Evolutionary conservation across 2,329 filamentous ascomycete species (phyloP).

Genomic region (Myriangium duriaei): DNA sequence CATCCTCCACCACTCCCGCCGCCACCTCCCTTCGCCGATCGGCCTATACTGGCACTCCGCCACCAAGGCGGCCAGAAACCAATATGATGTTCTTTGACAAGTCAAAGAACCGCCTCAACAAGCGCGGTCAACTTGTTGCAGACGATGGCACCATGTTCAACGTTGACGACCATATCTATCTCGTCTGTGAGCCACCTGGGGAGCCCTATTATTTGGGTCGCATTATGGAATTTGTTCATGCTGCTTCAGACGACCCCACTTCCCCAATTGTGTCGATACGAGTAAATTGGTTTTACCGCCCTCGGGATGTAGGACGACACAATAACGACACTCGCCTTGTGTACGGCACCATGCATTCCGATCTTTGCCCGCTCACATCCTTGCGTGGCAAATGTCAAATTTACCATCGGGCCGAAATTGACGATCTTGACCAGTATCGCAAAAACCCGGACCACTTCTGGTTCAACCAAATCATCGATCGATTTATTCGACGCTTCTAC

Average conservation of each 20-base stretch:
- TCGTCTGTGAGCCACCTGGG: slow-evolving; percentile 92
- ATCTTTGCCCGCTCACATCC: slow-evolving; percentile 83
- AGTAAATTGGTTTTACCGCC: slow-evolving; percentile 97
- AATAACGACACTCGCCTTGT: slow-evolving; percentile 81
- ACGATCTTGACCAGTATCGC: slow-evolving; percentile 70
- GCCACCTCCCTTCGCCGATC: slow-evolving; percentile 16
- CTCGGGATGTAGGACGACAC: slow-evolving; percentile 88
- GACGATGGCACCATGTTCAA: slow-evolving; percentile 80
- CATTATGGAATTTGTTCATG: slow-evolving; percentile 94
- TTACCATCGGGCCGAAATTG: slow-evolving; percentile 74
- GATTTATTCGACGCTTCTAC: slow-evolving; percentile 96
- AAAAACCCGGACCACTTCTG: slow-evolving; percentile 81
- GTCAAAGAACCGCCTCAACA: slow-evolving; percentile 49
- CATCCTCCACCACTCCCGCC: slow-evolving; percentile 13
- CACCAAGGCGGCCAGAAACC: slow-evolving; percentile 45
- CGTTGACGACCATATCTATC: slow-evolving; percentile 83
- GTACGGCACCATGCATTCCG: slow-evolving; percentile 97
- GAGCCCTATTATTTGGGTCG: slow-evolving; percentile 96
- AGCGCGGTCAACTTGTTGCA: slow-evolving; percentile 67
- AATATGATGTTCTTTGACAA: slow-evolving; percentile 85
- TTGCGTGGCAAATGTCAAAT: slow-evolving; percentile 90
- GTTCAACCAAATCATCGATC: slow-evolving; percentile 95
- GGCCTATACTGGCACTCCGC: slow-evolving; percentile 26
- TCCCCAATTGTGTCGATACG: slow-evolving; percentile 73
- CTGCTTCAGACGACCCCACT: slow-evolving; percentile 54